Evolutionary conservation across 2,329 filamentous ascomycete genomes (phyloP).

Genomic region (Didymella pinodella): DNA sequence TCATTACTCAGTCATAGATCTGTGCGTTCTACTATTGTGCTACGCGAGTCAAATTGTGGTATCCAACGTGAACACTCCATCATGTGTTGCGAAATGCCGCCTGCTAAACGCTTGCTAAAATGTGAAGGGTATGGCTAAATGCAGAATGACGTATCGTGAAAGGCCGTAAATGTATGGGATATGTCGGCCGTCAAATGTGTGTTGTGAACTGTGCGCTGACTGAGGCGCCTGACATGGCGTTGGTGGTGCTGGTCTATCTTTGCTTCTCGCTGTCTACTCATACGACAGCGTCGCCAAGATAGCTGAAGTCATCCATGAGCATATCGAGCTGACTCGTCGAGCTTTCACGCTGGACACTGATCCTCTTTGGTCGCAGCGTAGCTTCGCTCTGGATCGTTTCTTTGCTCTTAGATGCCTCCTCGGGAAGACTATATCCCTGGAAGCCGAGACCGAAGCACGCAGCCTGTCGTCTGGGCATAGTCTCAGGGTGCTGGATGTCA

Average conservation of each 20-base stretch:
- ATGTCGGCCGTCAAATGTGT: slow-evolving; percentile 11
- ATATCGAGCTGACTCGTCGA: slow-evolving; percentile 34
- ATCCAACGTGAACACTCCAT: slow-evolving; percentile 11
- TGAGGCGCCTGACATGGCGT: background rate
- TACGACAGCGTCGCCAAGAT: slow-evolving; percentile 43
- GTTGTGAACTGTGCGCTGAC: background rate
- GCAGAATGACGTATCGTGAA: background rate
- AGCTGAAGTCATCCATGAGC: slow-evolving; percentile 47
- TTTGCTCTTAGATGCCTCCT: slow-evolving; percentile 39
- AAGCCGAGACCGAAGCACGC: slow-evolving; percentile 46
- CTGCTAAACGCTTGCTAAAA: slow-evolving; percentile 5
- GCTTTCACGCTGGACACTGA: slow-evolving; percentile 32
- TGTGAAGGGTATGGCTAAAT: background rate
- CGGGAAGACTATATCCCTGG: slow-evolving; percentile 45
- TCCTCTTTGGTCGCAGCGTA: slow-evolving; percentile 16
- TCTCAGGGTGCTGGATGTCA: slow-evolving; percentile 33
- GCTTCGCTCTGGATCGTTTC: slow-evolving; percentile 36
- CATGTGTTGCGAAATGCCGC: slow-evolving; percentile 1
- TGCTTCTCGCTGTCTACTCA: slow-evolving; percentile 11
- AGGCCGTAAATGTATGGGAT: background rate
- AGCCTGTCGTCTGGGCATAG: slow-evolving; percentile 39
- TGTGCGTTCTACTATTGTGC: background rate
- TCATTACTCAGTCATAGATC: background rate
- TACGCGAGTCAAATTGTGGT: slow-evolving; percentile 1
- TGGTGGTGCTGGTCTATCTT: background rate